phyloP scores from a whole-genome alignment of 805 yeast species.

The Lipomyces anomalus region DNA sequence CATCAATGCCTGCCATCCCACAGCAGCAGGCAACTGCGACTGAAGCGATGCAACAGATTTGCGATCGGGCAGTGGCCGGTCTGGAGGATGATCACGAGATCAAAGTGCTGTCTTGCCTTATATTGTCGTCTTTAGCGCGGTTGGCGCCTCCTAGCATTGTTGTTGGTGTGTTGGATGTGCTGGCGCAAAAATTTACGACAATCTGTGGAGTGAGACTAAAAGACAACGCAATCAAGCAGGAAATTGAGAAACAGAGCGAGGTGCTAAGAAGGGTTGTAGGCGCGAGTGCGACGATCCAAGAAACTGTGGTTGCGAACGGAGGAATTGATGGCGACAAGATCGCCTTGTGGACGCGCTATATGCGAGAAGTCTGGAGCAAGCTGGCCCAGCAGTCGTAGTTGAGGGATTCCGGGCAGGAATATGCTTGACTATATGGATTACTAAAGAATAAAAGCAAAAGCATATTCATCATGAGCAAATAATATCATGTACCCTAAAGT shows the following conservation, averaged over 20 bases:
- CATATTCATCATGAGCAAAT: background rate
- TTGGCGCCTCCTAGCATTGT: constrained; percentile 9
- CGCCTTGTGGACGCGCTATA: constrained; percentile 5
- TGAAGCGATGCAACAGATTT: constrained; percentile 13
- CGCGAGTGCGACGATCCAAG: constrained; percentile 12
- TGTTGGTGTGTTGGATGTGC: constrained; percentile 18
- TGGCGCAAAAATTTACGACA: constrained; percentile 39
- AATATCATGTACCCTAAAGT: background rate
- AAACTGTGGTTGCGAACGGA: constrained; percentile 4
- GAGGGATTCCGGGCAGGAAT: no score
- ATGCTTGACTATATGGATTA: no score
- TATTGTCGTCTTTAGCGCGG: constrained; percentile 5
- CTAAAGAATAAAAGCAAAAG: no score
- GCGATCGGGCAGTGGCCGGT: constrained; percentile 45
- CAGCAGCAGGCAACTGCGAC: background rate
- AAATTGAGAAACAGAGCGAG: constrained; percentile 52
- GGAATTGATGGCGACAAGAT: constrained; percentile 1
- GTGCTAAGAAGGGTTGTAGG: constrained; percentile 23
- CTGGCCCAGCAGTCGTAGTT: background rate
- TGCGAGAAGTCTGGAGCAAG: background rate
- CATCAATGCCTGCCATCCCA: no score
- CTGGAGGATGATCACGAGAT: constrained; percentile 59
- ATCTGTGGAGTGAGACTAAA: constrained; percentile 46
- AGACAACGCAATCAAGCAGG: constrained; percentile 63
- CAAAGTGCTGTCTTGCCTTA: constrained; percentile 37